Base-by-base conservation (phyloP, 192 early-diverging fungal species). In the Pilaira anomala region DNA sequence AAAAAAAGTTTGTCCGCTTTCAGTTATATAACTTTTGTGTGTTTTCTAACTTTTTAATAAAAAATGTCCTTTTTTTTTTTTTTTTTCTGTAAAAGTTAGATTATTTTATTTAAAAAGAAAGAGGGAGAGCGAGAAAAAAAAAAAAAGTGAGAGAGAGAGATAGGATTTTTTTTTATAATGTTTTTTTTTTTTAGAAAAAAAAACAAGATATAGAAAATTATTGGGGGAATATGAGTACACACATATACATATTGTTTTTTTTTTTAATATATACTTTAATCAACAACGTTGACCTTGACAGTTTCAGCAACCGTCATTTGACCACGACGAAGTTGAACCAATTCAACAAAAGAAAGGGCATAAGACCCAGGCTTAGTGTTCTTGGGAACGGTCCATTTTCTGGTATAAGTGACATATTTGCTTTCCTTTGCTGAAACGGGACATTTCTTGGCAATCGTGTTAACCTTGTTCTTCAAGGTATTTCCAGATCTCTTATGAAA, bases 281-380 rank as follows among this genome's bases (percentile, higher is more conserved):
- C 67, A 51, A 73, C 44, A 42, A 73, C 46, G 41, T 62, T 57
- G 26, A 73, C 53, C 48, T 73, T 73, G 48, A 73, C 61, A 18
- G 65, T 67, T 48, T 73, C 71, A 12, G 60, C 52, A 29, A 55
- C 57, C 6, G 52, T 56, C 21, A 73, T 62, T 33, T 48, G 24
- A 14, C 51, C 42, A 41, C 60, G 60, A 30, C 67, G 53, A n/a
- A 69, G 48, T 24, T 69, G 67, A 33, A 69, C 67, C 25, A 22
- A 16, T 51, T 61, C 44, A 39, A 63, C 28, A 39, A 73, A 66
- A n/a, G 63, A 60, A 62, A 73, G 44, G 21, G 71, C 71, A 60
- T 73, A 73, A n/a, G 71, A 73, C 12, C 71, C 71, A 51, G 71
- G 71, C 48, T 67, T 67, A 25, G 61, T 58, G 48, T 49, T 67